Evolutionary conservation across 306 rosid genomes (phyloP), one percentile per base, ranked within the genome.

Genomic region (Prunus kanzakura): DNA sequence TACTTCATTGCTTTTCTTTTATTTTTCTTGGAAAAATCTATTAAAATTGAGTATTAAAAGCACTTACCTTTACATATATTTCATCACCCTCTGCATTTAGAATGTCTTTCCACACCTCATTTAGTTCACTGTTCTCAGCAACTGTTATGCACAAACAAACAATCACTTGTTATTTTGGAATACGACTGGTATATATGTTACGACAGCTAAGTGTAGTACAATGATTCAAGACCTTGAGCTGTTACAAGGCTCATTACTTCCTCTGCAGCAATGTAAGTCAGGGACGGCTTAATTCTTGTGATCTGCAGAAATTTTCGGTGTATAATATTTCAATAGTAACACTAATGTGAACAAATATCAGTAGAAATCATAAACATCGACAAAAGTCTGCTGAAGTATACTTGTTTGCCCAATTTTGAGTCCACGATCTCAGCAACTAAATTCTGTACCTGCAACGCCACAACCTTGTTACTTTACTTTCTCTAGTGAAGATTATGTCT

Each of bases 211-310:
- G 75, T 56, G 67, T 56, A 60, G 64, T 58, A 62, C 67, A 74
- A 58, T 6, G 60, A 51, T 57, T 49, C 41, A 80, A 77, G 83
- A 96, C 98, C 99, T 91, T 96, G 98, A 79, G 98, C 98, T 67
- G 98, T 96, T 62, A 96, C 99, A 49, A 96, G 99, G 84, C 98
- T 91, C 99, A 96, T 91, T 70, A 96, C 69, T 88, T 96, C 99
- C 85, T 90, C 97, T 62, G 97, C 88, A 23, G 99, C 93, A 69
- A 96, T 81, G 77, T 91, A 92, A 50, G 89, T 91, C 83, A 95
- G 85, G 19, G 98, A 82, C 64, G 98, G 97, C 81, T 87, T 95
- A 73, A 90, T 92, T 89, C 89, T 86, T 27, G 83, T 74, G 76
- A 95, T 88, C 99, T 95, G 91, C 70, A 70, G 60, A 49, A 63